These are phyloP conservation scores for Fusarium sp. DNA, from an alignment of 2,329 filamentous ascomycete species.

Conservation along the genomic window DNA sequence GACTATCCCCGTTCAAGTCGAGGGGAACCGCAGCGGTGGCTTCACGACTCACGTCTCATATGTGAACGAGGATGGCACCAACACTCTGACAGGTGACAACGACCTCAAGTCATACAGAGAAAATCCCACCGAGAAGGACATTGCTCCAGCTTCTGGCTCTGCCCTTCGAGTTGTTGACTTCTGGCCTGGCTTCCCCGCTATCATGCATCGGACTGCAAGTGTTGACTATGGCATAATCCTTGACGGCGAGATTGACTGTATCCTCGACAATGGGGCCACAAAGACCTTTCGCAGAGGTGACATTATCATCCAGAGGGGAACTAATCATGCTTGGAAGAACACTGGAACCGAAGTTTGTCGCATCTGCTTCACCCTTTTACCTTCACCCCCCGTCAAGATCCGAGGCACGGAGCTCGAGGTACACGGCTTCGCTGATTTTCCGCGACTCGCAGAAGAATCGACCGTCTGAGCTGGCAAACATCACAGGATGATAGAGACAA, in stretches of 20 bases:
- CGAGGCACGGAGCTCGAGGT: constrained; percentile 33
- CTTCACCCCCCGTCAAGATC: constrained; percentile 30
- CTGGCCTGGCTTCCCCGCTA: constrained; percentile 29
- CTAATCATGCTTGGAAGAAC: constrained; percentile 40
- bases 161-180: constrained; percentile 34
- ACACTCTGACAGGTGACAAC: constrained; percentile 18
- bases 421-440: constrained; percentile 35
- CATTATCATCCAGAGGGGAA: constrained; percentile 38
- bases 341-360: constrained; percentile 27
- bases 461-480: not conserved
- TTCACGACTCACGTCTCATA: constrained; percentile 34
- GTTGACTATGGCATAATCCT: constrained; percentile 36
- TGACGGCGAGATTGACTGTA: constrained; percentile 35
- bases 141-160: constrained; percentile 32
- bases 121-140: constrained; percentile 24
- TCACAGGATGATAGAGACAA: not conserved
- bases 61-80: constrained; percentile 24
- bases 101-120: constrained; percentile 32
- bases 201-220: constrained; percentile 38
- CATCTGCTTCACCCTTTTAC: constrained; percentile 36
- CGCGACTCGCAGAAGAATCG: constrained; percentile 29
- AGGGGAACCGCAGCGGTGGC: constrained; percentile 23
- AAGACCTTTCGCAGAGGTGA: constrained; percentile 32
- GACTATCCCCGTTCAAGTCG: constrained; percentile 19
- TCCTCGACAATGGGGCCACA: constrained; percentile 32